Base-by-base conservation (phyloP, 805 yeast genomes). In the Cyberlindnera nakhonratchasimensis region DNA sequence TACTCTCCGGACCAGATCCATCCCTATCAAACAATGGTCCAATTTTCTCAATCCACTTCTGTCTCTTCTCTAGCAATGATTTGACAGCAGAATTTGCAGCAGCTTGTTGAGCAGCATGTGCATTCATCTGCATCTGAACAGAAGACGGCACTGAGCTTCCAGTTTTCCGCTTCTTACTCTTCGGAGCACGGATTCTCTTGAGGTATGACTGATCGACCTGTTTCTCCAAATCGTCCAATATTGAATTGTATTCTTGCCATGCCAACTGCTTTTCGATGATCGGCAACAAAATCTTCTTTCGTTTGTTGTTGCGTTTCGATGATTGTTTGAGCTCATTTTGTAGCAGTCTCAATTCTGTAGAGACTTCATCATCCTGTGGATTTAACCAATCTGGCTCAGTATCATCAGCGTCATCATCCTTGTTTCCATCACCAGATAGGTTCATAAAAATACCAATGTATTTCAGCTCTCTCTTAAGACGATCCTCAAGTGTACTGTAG, bases 141-240 rank as follows among this genome's bases (percentile, higher is more conserved):
- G 69, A 63, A 29, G 63, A 65, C 40, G 55, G 62, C 13, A 51
- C 30, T 2, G 40, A 48, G 35, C 58, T 25, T 43, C 21, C 51
- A 42, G 56, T 54, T 30, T 58, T 62, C 48, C 67, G 66, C 57
- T 70, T 70, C 45, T 67, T 69, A 42, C 62, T 65, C 49, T 68
- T 84, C 43, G 88, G 81, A 7, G 80, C 87, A 53, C 89, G 79
- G 42, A 85, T 74, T 46, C 97, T 71, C 62, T 89, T 85, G 49
- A 85, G 67, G 59, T 90, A 93, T 17, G 95, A 90, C 62, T 87
- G 97, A 60, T 93, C 99, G 28, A 93, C 90, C 64, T 93, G 99
- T 61, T 91, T 93, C 62, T 93, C 97, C 52, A 93, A 70, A 59
- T 93, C 98, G 43, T 93, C 98, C 45, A 89, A 64, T 40, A 93